Base-by-base conservation (phyloP, 495 filamentous ascomycete genomes). In the Talaromyces trachyspermus region DNA sequence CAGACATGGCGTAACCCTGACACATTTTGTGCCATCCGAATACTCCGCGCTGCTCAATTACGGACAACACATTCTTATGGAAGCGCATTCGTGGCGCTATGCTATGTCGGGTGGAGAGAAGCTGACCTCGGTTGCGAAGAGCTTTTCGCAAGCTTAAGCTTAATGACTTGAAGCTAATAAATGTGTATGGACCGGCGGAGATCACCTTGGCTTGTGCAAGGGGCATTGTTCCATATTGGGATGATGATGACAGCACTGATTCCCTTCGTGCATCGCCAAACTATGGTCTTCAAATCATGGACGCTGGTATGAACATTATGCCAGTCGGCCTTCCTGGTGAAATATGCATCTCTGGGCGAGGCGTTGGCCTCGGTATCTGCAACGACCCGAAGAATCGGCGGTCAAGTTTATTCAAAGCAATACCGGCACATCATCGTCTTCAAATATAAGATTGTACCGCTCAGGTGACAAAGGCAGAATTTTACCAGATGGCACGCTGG, bases 11-110 rank as follows among this genome's bases (percentile, higher is more conserved):
- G 54, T 76, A 19, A 69, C 69, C 0, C 59, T 51, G 29, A 70
- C 67, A 12, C 48, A 61, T 25, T 62, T 57, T 0, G 68, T 65
- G 0, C 70, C 71, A 2, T 66, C 70, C 0, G 72, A 76, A 48
- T 72, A 74, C 49, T 43, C 51, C 0, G 33, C 44, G 8, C 64
- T 58, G 65, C 24, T 74, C 0, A 57, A 48, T 11, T 56, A 68
- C 24, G 63, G 61, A 3, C 23, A 11, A 1, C 38, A 50, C 0
- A 47, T 15, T 23, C 49, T 55, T 0, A 42, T 17, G 2, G 15
- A 41, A 9, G 14, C 26, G 9, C 14, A 4, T 4, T 12, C 11
- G 1, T 48, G 45, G 45, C 18, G 33, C 2, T 27, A 22, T 36
- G 49, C 29, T 12, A 14, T 60, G 0, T 57, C 36, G 5, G 59